Conservation (phyloP, 371 early-diverging fungal species). For the Rhizopus delemar region DNA sequence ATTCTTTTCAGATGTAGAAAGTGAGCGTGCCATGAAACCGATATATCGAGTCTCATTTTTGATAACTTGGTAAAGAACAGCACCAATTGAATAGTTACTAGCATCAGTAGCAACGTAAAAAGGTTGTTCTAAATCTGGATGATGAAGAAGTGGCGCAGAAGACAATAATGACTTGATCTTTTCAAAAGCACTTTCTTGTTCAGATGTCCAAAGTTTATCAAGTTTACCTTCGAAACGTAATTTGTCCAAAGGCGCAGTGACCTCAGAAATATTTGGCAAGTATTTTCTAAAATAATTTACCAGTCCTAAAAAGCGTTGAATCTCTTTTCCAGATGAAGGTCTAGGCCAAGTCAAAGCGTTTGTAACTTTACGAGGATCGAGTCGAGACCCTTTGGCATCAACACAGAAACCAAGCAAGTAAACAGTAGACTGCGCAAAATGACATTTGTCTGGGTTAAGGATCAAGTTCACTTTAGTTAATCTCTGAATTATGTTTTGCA, state of each 20-base stretch:
- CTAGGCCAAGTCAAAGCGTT: slow-evolving; percentile 19
- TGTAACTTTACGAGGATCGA: slow-evolving; percentile 18
- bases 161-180: no score
- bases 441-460: slow-evolving; percentile 21
- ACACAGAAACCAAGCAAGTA: slow-evolving; percentile 21
- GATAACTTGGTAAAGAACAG: slow-evolving; percentile 17
- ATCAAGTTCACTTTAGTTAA: slow-evolving; percentile 22
- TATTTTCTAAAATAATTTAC: slow-evolving; percentile 27
- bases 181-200: background rate
- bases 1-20: background rate
- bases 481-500: slow-evolving; percentile 8
- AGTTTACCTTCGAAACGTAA: slow-evolving; percentile 12
- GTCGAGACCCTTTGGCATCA: slow-evolving; percentile 9
- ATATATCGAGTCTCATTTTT: background rate
- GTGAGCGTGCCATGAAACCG: slow-evolving; percentile 3
- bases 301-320: slow-evolving; percentile 19
- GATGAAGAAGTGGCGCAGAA: no score
- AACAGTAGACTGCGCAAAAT: slow-evolving; percentile 7
- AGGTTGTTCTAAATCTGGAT: no score
- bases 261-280: slow-evolving; percentile 7
- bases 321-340: slow-evolving; percentile 19
- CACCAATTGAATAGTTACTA: slow-evolving; percentile 31
- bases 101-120: slow-evolving; percentile 41
- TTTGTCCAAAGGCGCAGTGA: slow-evolving; percentile 24
- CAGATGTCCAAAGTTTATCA: background rate